Evolutionary conservation across 2,329 filamentous ascomycete genomes (phyloP).

Genomic region (Diaporthe vexans): DNA sequence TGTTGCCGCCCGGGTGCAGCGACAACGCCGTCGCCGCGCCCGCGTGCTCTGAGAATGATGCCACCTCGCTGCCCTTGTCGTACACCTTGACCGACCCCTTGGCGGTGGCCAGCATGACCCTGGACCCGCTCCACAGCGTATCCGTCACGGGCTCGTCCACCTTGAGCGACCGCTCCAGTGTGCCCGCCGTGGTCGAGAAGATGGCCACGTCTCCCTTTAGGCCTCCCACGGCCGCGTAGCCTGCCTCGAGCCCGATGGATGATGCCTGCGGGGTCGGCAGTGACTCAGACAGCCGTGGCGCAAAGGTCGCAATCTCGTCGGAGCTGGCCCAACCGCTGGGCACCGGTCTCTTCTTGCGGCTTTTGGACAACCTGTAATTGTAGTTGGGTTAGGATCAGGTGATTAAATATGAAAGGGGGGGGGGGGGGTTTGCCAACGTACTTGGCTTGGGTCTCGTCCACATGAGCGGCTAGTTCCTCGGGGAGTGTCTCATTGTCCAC

Average conservation of each 20-base stretch:
- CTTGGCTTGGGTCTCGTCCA: slow-evolving; percentile 86
- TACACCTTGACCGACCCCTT: slow-evolving; percentile 87
- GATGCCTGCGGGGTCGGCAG: slow-evolving; percentile 64
- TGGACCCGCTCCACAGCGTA: slow-evolving; percentile 74
- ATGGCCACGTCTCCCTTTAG: slow-evolving; percentile 80
- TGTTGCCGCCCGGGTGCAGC: slow-evolving; percentile 84
- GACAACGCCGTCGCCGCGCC: slow-evolving; percentile 84
- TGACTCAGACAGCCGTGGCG: slow-evolving; percentile 60
- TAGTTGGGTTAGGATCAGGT: slow-evolving; percentile 24
- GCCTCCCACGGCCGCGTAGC: slow-evolving; percentile 81
- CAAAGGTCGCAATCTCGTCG: slow-evolving; percentile 74
- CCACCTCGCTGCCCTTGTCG: slow-evolving; percentile 77
- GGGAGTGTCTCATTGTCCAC: slow-evolving; percentile 86
- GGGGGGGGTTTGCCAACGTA: slow-evolving; percentile 61
- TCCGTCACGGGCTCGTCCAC: slow-evolving; percentile 78
- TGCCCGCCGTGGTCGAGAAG: slow-evolving; percentile 79
- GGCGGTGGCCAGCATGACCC: slow-evolving; percentile 79
- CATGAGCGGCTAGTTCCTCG: slow-evolving; percentile 76
- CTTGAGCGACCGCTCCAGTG: slow-evolving; percentile 76
- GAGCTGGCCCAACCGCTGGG: slow-evolving; percentile 87
- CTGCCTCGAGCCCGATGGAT: slow-evolving; percentile 66
- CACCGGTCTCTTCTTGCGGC: slow-evolving; percentile 88
- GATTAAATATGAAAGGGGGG: background rate
- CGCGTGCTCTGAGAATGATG: slow-evolving; percentile 83
- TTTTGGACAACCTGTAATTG: slow-evolving; percentile 80